Percentiles rank a stretch among this genome's conserved stretches.
Evolutionary conservation across 345 rosid species (phyloP).

Genomic region (Anastatica hierochuntica): DNA sequence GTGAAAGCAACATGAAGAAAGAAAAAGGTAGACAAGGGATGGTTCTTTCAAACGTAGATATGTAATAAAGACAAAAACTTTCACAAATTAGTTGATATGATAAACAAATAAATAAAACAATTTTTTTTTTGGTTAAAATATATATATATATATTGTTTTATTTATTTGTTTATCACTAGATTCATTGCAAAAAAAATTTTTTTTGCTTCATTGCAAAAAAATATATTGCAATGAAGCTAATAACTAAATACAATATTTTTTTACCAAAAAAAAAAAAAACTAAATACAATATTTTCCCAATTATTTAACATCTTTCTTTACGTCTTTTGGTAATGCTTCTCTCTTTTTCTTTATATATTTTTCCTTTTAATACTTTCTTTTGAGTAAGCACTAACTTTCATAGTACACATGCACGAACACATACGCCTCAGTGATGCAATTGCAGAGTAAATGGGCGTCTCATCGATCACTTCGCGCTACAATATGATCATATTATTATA

Average conservation of each 20-base stretch:
- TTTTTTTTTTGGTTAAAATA: no score
- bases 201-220: no score
- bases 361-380: conserved; percentile 9
- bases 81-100: conserved; percentile 1
- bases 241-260: neutral
- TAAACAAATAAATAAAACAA: neutral
- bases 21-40: no score
- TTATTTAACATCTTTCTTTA: no score
- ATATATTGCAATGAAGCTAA: neutral
- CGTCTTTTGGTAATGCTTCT: neutral
- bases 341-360: neutral
- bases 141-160: no score
- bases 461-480: conserved; percentile 20
- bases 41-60: conserved; percentile 9
- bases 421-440: conserved; percentile 7
- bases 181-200: no score
- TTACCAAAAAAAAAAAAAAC: no score
- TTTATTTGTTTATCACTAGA: no score
- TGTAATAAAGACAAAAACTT: conserved; percentile 24
- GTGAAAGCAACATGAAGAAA: conserved; percentile 15
- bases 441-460: conserved; percentile 17
- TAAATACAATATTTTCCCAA: no score
- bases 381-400: conserved; percentile 29
- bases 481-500: conserved; percentile 12
- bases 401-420: conserved; percentile 28